Evolutionary conservation across 139 green algal genomes (phyloP).

Genomic region (Tetradesmus obliquus): DNA sequence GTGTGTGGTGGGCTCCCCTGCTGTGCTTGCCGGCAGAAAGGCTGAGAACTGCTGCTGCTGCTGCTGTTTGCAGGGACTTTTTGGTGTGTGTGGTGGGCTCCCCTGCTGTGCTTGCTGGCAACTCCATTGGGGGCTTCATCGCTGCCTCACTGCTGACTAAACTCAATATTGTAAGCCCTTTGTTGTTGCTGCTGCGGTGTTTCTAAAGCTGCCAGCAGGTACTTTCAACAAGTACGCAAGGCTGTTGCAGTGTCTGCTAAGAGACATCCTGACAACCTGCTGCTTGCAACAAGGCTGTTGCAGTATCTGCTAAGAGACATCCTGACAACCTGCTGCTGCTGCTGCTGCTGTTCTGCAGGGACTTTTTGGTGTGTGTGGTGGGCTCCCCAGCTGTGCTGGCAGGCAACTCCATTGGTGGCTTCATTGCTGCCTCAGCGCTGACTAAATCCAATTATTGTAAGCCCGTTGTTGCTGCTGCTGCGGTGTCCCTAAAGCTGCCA

Average conservation of each 20-base stretch:
- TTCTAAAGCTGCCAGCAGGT: too few relatives aligned
- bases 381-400: slow-evolving; percentile 82
- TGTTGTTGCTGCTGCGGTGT: too few relatives aligned
- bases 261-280: background rate
- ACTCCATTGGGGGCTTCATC: slow-evolving; percentile 97
- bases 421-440: slow-evolving; percentile 60
- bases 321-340: background rate
- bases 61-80: slow-evolving; percentile 64
- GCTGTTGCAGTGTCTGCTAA: too few relatives aligned
- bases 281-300: background rate
- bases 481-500: too few relatives aligned
- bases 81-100: slow-evolving; percentile 75
- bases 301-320: background rate
- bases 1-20: slow-evolving; percentile 80
- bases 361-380: slow-evolving; percentile 86
- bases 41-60: too few relatives aligned
- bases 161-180: too few relatives aligned
- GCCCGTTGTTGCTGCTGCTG: too few relatives aligned
- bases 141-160: background rate
- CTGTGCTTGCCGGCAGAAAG: slow-evolving; percentile 86
- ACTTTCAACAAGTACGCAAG: too few relatives aligned
- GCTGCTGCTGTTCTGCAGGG: slow-evolving; percentile 38
- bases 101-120: slow-evolving; percentile 91
- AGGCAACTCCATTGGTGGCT: slow-evolving; percentile 98
- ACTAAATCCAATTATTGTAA: slow-evolving; percentile 31